Conservation (phyloP, 441 rosid genomes). For the Iberis amara region DNA sequence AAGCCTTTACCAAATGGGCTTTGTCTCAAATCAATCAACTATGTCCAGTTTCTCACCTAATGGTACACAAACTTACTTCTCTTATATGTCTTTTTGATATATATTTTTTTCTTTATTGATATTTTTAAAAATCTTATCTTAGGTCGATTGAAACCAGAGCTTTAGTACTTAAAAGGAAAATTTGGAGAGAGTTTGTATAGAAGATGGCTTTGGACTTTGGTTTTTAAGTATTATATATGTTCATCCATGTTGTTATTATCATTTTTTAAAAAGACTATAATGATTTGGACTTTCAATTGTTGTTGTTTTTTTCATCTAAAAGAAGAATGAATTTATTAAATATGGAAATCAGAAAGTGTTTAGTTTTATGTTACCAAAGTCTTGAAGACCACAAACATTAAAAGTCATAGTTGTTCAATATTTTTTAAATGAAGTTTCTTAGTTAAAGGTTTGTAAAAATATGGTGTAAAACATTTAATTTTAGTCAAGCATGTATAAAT, state of each 20-base stretch:
- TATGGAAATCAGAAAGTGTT: too few species aligned
- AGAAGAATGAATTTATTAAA: constrained; percentile 27
- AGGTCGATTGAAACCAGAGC: constrained; percentile 68
- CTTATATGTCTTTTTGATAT: constrained; percentile 1
- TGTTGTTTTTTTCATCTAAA: constrained; percentile 23
- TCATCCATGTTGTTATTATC: constrained; percentile 24
- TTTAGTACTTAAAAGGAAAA: constrained; percentile 31
- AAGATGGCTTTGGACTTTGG: constrained; percentile 32
- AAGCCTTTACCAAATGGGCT: constrained; percentile 63
- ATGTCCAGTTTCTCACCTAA: constrained; percentile 48
- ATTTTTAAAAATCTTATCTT: constrained; percentile 20
- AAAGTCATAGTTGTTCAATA: too few species aligned
- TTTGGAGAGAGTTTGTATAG: constrained; percentile 36
- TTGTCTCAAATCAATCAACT: constrained; percentile 47
- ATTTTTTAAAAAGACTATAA: constrained; percentile 1
- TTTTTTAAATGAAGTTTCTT: too few species aligned
- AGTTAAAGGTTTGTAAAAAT: too few species aligned
- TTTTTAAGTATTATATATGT: constrained; percentile 27
- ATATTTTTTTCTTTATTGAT: not conserved
- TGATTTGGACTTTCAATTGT: constrained; percentile 27
- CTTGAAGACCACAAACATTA: too few species aligned
- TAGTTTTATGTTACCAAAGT: too few species aligned
- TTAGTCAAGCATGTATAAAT: too few species aligned
- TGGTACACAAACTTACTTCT: constrained; percentile 34
- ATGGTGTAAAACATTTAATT: too few species aligned